phyloP scores from a whole-genome alignment of 2,329 filamentous ascomycete species.

The Colletotrichum lentis region DNA sequence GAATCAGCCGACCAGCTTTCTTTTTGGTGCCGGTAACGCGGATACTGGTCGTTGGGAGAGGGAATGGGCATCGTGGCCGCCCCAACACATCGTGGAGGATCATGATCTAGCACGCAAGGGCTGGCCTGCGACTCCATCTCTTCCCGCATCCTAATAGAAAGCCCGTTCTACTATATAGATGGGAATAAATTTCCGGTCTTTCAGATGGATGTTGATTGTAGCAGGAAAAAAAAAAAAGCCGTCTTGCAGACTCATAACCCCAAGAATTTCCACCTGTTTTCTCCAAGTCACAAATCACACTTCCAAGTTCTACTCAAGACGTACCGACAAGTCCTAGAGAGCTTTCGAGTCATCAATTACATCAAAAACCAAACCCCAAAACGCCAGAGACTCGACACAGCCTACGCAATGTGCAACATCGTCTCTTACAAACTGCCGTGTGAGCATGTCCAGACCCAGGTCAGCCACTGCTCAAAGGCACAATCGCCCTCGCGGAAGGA shows the following conservation, averaged over 20 bases:
- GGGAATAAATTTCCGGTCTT: neutral
- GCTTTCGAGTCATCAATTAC: neutral
- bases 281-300: neutral
- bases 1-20: neutral
- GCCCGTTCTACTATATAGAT: neutral
- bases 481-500: slow-evolving; percentile 43
- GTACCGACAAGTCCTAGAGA: neutral
- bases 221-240: too few species aligned
- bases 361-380: neutral
- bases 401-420: slow-evolving; percentile 57
- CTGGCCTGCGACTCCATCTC: neutral
- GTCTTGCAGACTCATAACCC: too few species aligned
- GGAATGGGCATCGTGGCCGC: neutral
- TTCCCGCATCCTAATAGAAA: neutral
- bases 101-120: neutral
- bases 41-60: slow-evolving; percentile 18
- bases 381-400: neutral
- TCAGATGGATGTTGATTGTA: too few species aligned
- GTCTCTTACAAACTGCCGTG: slow-evolving; percentile 60
- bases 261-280: neutral
- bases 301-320: too few species aligned
- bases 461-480: slow-evolving; percentile 56
- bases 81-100: slow-evolving; percentile 1
- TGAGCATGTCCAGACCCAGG: slow-evolving; percentile 58
- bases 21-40: neutral